phyloP scores from a whole-genome alignment of 2,329 filamentous ascomycete species.

The Arthrocladium fulminans region DNA sequence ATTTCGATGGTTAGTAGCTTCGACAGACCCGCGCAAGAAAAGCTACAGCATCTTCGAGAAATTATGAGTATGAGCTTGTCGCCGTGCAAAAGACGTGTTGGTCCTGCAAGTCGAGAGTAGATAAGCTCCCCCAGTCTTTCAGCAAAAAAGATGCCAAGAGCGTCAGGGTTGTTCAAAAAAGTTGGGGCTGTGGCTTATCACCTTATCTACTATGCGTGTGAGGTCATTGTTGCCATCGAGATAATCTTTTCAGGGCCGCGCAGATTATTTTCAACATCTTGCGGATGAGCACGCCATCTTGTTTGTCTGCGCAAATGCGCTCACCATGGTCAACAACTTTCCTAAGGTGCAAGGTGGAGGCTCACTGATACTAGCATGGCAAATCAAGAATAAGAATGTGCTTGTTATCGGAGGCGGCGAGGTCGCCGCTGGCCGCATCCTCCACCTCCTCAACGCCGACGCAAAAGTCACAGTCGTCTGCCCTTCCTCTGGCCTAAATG shows the following conservation, averaged over 20 bases:
- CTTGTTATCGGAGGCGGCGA: constrained; percentile 94
- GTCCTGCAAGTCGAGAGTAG: neutral
- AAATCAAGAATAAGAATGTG: constrained; percentile 78
- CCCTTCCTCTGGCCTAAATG: constrained; percentile 69
- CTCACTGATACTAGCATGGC: constrained; percentile 92
- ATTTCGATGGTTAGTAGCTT: constrained; percentile 34
- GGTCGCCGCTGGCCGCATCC: constrained; percentile 88
- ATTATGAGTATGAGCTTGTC: neutral
- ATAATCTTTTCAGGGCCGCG: constrained; percentile 16
- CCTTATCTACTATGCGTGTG: constrained; percentile 7
- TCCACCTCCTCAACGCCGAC: constrained; percentile 91
- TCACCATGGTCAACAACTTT: constrained; percentile 48
- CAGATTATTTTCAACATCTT: constrained; percentile 8
- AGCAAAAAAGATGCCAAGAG: neutral
- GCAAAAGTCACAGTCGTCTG: constrained; percentile 80
- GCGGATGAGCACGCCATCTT: constrained; percentile 16
- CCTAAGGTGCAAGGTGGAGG: constrained; percentile 81
- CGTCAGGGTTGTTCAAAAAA: neutral
- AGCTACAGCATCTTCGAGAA: neutral
- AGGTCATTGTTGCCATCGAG: neutral
- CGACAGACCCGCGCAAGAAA: neutral
- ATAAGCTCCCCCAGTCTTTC: neutral
- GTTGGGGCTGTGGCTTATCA: constrained; percentile 1
- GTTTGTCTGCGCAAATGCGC: constrained; percentile 8
- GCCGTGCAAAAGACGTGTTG: neutral